A percentile compares a stretch with the other conserved stretches of the same genome.
phyloP scores from a whole-genome alignment of 495 filamentous ascomycete species.

The Lindgomyces ingoldianus region DNA sequence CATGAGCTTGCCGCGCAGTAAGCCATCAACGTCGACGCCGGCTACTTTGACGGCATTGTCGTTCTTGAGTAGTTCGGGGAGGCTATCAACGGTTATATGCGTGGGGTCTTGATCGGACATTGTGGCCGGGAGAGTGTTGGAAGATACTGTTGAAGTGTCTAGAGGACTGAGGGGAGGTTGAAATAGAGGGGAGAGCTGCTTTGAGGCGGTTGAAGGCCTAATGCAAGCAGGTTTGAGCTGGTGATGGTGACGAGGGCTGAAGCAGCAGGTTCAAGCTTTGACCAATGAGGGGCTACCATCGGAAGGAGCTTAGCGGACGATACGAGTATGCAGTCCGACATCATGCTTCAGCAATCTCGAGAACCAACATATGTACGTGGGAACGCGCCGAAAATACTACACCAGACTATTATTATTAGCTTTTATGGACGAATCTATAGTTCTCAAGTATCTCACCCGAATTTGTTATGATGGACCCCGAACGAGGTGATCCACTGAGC shows the following conservation, averaged over 20 bases:
- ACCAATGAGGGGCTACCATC: conserved; percentile 26
- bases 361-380: too few relatives aligned
- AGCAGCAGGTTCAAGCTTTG: too few relatives aligned
- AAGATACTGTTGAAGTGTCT: neutral
- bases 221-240: conserved; percentile 13
- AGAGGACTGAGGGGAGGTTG: neutral
- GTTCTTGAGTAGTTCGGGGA: conserved; percentile 65
- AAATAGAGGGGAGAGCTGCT: neutral
- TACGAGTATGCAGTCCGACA: conserved; percentile 13
- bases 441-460: too few relatives aligned
- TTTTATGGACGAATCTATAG: too few relatives aligned
- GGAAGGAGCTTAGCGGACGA: conserved; percentile 12
- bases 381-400: too few relatives aligned
- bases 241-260: neutral
- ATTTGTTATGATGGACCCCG: too few relatives aligned
- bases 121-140: neutral
- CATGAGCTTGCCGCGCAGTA: conserved; percentile 89
- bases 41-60: conserved; percentile 87
- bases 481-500: neutral
- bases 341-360: too few relatives aligned
- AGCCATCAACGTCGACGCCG: conserved; percentile 88
- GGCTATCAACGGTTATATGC: conserved; percentile 60
- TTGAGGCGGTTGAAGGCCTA: neutral
- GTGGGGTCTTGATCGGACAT: conserved; percentile 24
- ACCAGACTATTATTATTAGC: too few relatives aligned